Conservation (phyloP, 2,329 filamentous ascomycete genomes). For the Pseudofabraea citricarpa region DNA sequence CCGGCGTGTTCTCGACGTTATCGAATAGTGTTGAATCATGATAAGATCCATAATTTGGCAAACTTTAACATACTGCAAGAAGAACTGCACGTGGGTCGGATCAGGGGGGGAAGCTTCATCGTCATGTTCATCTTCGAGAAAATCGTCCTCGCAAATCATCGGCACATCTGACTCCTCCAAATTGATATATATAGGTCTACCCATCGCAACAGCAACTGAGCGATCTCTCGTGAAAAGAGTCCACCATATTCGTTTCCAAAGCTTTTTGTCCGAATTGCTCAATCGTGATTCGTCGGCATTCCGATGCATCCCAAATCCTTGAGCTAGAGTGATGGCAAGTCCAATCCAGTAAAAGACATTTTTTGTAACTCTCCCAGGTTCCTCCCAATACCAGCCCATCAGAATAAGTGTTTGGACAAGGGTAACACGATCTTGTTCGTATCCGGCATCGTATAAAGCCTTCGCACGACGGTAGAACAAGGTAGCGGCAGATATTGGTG, state of each 20-base stretch:
- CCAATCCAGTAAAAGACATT: constrained; percentile 98
- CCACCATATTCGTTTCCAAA: constrained; percentile 99
- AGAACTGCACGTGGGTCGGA: constrained; percentile 86
- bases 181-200: constrained; percentile 86
- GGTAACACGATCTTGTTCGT: constrained; percentile 91
- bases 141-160: constrained; percentile 92
- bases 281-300: constrained; percentile 90
- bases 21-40: constrained; percentile 90
- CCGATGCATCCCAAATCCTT: constrained; percentile 94
- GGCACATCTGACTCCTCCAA: constrained; percentile 43
- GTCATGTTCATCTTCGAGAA: constrained; percentile 84
- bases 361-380: constrained; percentile 70
- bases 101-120: constrained; percentile 52
- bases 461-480: constrained; percentile 97
- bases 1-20: constrained; percentile 71
- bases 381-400: constrained; percentile 99
- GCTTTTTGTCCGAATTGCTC: constrained; percentile 80
- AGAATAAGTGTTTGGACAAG: constrained; percentile 89
- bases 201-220: constrained; percentile 90
- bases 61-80: constrained; percentile 92
- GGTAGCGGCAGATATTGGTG: constrained; percentile 74
- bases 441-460: constrained; percentile 91
- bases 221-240: constrained; percentile 89
- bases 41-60: constrained; percentile 97
- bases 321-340: constrained; percentile 88